These are phyloP conservation scores for Striga hermonthica DNA, from an alignment of 305 asterid species.

Conservation along the genomic window DNA sequence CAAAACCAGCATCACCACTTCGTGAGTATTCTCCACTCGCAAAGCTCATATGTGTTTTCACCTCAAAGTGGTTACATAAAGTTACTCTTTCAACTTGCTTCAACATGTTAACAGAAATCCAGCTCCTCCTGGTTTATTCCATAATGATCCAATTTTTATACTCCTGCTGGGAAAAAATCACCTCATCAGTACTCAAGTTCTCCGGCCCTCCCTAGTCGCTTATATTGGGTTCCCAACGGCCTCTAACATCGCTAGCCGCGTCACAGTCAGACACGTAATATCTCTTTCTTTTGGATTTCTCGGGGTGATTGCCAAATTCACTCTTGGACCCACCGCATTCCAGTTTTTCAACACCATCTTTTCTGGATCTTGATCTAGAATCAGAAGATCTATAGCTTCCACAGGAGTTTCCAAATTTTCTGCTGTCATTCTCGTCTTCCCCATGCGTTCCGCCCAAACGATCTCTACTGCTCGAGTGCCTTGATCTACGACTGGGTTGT, in stretches of 20 bases:
- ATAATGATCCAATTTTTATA: too few species aligned
- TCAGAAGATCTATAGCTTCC: slow-evolving; percentile 26
- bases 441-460: slow-evolving; percentile 25
- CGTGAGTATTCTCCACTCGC: too few species aligned
- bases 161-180: too few species aligned
- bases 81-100: too few species aligned
- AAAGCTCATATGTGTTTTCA: too few species aligned
- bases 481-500: slow-evolving; percentile 10
- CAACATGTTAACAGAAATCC: too few species aligned
- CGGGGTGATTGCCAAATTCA: too few species aligned
- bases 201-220: slow-evolving; percentile 27
- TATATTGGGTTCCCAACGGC: slow-evolving; percentile 53
- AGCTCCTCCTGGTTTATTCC: too few species aligned
- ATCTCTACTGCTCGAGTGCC: slow-evolving; percentile 32
- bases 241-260: slow-evolving; percentile 39
- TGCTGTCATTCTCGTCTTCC: slow-evolving; percentile 29
- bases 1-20: too few species aligned
- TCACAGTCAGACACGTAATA: slow-evolving; percentile 26
- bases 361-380: slow-evolving; percentile 34
- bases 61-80: too few species aligned
- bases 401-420: slow-evolving; percentile 18
- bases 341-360: slow-evolving; percentile 11
- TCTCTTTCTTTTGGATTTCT: slow-evolving; percentile 38
- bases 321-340: too few species aligned
- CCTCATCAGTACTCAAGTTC: slow-evolving; percentile 6